Evolutionary conservation across 2,329 filamentous ascomycete genomes (phyloP), one percentile per base, ranked within the genome.

Genomic region (Pseudonectria buxi): DNA sequence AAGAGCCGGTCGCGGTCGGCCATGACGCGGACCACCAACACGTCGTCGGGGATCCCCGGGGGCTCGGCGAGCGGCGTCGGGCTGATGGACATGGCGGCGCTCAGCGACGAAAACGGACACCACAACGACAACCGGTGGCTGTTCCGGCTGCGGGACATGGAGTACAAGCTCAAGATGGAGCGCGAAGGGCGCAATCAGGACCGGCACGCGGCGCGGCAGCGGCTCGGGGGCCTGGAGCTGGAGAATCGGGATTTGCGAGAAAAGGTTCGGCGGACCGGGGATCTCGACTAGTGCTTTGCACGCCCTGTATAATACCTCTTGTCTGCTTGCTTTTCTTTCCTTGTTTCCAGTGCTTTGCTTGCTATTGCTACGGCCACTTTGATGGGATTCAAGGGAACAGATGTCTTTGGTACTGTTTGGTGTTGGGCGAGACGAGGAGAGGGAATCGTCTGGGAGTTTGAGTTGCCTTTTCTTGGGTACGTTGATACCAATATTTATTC

Each of bases 121-220:
- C 45, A 45, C 26, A 64, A 65, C 26, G 83, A 90, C 49, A 81
- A 85, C 46, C 78, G 83, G 47, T 95, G 87, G 86, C 79, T 94
- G 45, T 76, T 94, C 44, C 70, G 92, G 6, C 69, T 96, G 24
- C 79, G 86, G 38, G 89, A 96, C 56, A 68, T 96, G 48, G 92
- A 98, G 67, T 75, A 82, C 46, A 78, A 94, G 49, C 69, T 98
- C 13, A 94, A 95, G 59, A 81, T 85, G 30, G 92, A 98, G 64
- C 70, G 92, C 11, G 92, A 96, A 61, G 88, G 81, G 1, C 69
- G 92, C 29, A 68, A 94, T 35, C 68, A 94, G 39, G 92, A 98
- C 62, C 78, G 92, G 4, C 83, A 76, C 31, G 88, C 87, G 15
- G 90, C 90, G 18, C 69, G 86, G 36, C 83, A 88, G 64, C 70